Conservation (phyloP, 257 asterid species). For the Nicotiana obtusifolia region DNA sequence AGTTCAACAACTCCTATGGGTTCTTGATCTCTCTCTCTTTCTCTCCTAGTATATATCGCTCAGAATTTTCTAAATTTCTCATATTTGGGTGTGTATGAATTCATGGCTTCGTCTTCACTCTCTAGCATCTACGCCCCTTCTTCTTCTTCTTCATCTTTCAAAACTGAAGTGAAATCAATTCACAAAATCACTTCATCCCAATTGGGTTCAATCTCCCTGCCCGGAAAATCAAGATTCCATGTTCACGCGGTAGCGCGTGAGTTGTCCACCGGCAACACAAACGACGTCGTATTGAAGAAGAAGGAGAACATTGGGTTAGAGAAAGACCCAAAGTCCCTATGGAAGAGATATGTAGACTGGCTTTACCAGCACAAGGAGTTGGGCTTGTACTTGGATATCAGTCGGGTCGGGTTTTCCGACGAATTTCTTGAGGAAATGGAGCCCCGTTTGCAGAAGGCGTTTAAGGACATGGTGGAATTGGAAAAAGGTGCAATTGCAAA, state of each 20-base stretch:
- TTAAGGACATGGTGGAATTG: conserved; percentile 70
- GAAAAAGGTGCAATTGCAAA: conserved; percentile 97
- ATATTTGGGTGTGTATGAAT: neutral
- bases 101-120: conserved; percentile 40
- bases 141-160: conserved; percentile 4
- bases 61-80: conserved; percentile 1
- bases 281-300: conserved; percentile 31
- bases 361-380: conserved; percentile 93
- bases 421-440: conserved; percentile 76
- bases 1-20: neutral
- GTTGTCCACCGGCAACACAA: conserved; percentile 31
- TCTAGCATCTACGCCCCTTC: conserved; percentile 22
- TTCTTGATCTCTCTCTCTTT: neutral
- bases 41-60: conserved; percentile 5
- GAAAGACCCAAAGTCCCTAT: conserved; percentile 61
- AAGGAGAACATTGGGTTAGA: conserved; percentile 22
- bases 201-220: neutral
- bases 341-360: conserved; percentile 92
- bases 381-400: conserved; percentile 79
- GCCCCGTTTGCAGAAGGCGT: conserved; percentile 68
- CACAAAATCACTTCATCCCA: conserved; percentile 14
- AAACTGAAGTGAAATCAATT: conserved; percentile 15
- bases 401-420: conserved; percentile 88
- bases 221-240: conserved; percentile 19
- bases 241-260: conserved; percentile 76